Evolutionary conservation across 148 eudicot species (phyloP), one percentile per base, ranked within the genome.

Genomic region (Fagopyrum homotropicum): DNA sequence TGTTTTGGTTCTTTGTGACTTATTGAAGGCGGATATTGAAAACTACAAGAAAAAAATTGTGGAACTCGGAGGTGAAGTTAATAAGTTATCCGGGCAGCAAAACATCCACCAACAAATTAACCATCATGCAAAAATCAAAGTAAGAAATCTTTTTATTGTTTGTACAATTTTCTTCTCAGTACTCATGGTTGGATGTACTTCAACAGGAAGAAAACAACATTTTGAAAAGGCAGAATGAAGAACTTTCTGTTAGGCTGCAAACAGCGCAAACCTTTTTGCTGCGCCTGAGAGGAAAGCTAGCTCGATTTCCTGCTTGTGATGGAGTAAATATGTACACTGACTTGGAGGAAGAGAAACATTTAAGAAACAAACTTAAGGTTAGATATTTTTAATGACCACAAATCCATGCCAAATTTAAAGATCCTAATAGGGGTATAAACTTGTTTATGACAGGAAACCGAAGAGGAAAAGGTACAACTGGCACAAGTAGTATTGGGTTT

Each of bases 91-190:
- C 50, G 99, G 90, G 66, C 98, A 92, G 79, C 98, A 96, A 66
- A 92, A 92, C 75, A 82, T 96, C 72, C 99, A 96, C 54, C 98
- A 92, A 73, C 96, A 93, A 43, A 90, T 96, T 75, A 97, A 90
- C 77, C 99, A 92, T 83, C 99, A 92, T 72, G 93, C 97, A 61
- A 96, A 96, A 86, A 92, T 92, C 52, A 96, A 96, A 91, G 99
- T 73, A 85, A 88, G 79, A 72, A 26, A 11, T 72, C 4, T 64
- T 45, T 75, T 44, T 45, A 15, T 4, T 9, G 40, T 48, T 26
- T 9, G 57, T 51, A 51, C 16, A 51, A 7, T 19, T 19, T 56
- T 30, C 4, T 9, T 6, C 16, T 63, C 4, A 30, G 4, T 14
- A 35, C 46, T 15, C 14, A 17, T 59, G 5, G n/a, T 9, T 30